Percentiles rank a stretch among this genome's conserved stretches.
Evolutionary conservation across 2,329 filamentous ascomycete species (phyloP).

Genomic region (Elsinoe australis): DNA sequence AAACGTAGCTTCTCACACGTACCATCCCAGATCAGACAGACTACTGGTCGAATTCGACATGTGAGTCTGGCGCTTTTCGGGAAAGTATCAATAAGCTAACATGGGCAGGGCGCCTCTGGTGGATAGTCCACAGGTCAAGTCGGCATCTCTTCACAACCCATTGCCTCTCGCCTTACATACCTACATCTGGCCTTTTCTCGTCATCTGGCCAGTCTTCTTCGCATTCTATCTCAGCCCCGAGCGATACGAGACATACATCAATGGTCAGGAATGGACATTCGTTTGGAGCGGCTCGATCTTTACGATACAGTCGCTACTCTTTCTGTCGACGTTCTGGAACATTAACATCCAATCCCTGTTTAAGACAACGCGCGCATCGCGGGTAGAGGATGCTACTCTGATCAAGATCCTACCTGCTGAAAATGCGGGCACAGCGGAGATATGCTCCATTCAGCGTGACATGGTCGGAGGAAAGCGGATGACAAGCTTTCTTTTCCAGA

Average conservation of each 20-base stretch:
- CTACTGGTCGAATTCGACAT: background rate
- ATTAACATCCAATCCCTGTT: constrained; percentile 77
- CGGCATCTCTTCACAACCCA: constrained; percentile 80
- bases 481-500: constrained; percentile 91
- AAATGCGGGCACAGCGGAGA: constrained; percentile 84
- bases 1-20: constrained; percentile 13
- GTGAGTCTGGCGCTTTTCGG: too few species aligned
- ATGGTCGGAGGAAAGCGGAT: constrained; percentile 67
- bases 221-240: constrained; percentile 75
- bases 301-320: constrained; percentile 78
- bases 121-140: constrained; percentile 81
- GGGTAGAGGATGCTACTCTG: constrained; percentile 65
- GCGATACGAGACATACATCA: constrained; percentile 83
- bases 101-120: constrained; percentile 62
- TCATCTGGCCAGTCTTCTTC: constrained; percentile 88
- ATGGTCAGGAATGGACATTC: constrained; percentile 95
- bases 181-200: constrained; percentile 87
- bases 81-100: too few species aligned
- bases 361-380: constrained; percentile 63
- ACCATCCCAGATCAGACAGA: background rate
- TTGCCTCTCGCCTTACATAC: constrained; percentile 72
- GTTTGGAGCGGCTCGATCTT: constrained; percentile 86
- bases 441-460: constrained; percentile 73
- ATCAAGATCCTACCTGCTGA: constrained; percentile 89
- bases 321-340: constrained; percentile 97